Evolutionary conservation across 306 rosid genomes (phyloP), one percentile per base, ranked within the genome.

Genomic region (Cucumis cinereus): DNA sequence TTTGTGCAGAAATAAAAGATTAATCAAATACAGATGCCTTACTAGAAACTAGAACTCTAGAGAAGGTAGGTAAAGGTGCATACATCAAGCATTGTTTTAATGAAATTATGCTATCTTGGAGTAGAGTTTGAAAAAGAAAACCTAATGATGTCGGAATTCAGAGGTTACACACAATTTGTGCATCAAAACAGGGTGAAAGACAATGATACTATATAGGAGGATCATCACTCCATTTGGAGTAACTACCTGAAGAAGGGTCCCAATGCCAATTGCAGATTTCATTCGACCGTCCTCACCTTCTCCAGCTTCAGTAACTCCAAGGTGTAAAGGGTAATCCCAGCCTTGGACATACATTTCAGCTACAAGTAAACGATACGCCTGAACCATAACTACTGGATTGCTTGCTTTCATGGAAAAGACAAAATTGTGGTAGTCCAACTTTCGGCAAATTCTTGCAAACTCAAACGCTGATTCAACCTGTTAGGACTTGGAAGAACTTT

Each of bases 401-500:
- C 99, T 94, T 62, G 99, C 99, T 89, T 94, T 94, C 99, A 94
- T 94, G 17, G 99, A 94, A 54, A 94, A 94, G 23, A 94, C 86
- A 77, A 94, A 94, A 79, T 92, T 94, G 83, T 94, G 99, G 74
- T 2, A 94, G 87, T 94, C 96, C 88, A 92, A 80, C 83, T 92
- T 94, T 62, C 92, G 87, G 85, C 99, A 94, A 78, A 94, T 94
- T 83, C 97, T 92, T 61, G 99, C 99, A 88, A 94, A 94, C 79
- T 94, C 99, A 81, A 94, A 94, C 71, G 99, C 97, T 72, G 99
- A 94, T 92, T 94, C 99, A 82, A 94, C 99, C 99, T 94, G 95
- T 79, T 75, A 78, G 47, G 76, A 76, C 91, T 76, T 73, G 77
- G 53, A 72, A 74, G 77, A 72, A 57, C 58, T 69, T 76, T 57